These are phyloP conservation scores for Periconia sp. DNA, from an alignment of 2,329 filamentous ascomycete species.

Conservation along the genomic window DNA sequence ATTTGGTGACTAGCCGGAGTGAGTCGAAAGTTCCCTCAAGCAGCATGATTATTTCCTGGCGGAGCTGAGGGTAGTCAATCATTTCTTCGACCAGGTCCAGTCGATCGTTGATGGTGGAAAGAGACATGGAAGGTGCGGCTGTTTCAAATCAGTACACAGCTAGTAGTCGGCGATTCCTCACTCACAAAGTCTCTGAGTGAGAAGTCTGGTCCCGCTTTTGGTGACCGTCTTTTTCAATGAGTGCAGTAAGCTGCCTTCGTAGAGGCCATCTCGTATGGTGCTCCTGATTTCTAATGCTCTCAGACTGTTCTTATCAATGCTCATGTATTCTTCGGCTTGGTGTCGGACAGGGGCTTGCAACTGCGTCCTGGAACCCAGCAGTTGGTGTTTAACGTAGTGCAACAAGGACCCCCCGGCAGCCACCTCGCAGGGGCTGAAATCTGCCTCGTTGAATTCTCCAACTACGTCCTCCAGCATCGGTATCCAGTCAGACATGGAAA, in stretches of 20 bases:
- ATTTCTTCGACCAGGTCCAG: conserved; percentile 82
- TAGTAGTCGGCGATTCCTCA: not conserved
- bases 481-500: conserved; percentile 66
- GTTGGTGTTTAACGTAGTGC: conserved; percentile 76
- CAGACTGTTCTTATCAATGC: conserved; percentile 89
- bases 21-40: conserved; percentile 80
- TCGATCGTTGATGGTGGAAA: conserved; percentile 74
- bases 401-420: conserved; percentile 78
- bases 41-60: conserved; percentile 68
- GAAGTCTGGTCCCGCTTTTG: conserved; percentile 81
- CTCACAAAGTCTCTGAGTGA: conserved; percentile 79
- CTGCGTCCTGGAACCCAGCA: conserved; percentile 77
- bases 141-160: conserved; percentile 8
- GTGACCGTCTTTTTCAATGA: conserved; percentile 88
- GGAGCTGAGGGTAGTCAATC: conserved; percentile 65
- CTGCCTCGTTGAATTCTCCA: conserved; percentile 51
- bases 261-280: conserved; percentile 77
- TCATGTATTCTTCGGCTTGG: conserved; percentile 76
- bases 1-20: conserved; percentile 88
- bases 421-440: conserved; percentile 70
- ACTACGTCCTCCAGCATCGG: conserved; percentile 77
- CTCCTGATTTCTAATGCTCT: conserved; percentile 84
- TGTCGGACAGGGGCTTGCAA: conserved; percentile 80
- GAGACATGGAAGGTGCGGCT: conserved; percentile 84
- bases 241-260: conserved; percentile 84